phyloP scores from a whole-genome alignment of 2,329 filamentous ascomycete genomes.

The Sporothrix pallida region DNA sequence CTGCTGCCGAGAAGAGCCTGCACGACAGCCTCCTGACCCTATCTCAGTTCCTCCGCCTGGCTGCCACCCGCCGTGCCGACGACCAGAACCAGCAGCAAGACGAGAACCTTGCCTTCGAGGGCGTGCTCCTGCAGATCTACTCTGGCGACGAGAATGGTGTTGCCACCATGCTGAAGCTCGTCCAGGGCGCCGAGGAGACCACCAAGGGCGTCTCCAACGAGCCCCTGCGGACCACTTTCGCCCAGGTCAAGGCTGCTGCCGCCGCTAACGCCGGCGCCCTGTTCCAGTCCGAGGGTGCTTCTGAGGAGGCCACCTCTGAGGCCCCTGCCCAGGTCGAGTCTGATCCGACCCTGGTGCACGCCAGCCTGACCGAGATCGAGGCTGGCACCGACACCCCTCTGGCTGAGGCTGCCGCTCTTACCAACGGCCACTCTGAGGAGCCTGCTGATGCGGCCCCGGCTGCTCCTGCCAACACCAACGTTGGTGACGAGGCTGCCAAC shows the following conservation, averaged over 20 bases:
- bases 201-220: constrained; percentile 70
- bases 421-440: constrained; percentile 33
- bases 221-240: constrained; percentile 69
- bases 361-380: constrained; percentile 71
- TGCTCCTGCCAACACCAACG: constrained; percentile 53
- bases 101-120: constrained; percentile 81
- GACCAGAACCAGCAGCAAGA: constrained; percentile 68
- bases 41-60: constrained; percentile 80
- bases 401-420: constrained; percentile 1
- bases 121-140: constrained; percentile 78
- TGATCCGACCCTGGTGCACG: constrained; percentile 71
- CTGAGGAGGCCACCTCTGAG: constrained; percentile 43
- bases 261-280: constrained; percentile 57
- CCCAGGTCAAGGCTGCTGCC: constrained; percentile 62
- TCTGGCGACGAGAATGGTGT: constrained; percentile 77
- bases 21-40: constrained; percentile 71
- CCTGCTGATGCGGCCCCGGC: constrained; percentile 30
- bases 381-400: constrained; percentile 40
- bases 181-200: constrained; percentile 71
- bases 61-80: constrained; percentile 75
- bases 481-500: constrained; percentile 61
- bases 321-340: constrained; percentile 50
- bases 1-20: constrained; percentile 61
- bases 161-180: constrained; percentile 75
- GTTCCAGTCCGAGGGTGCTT: constrained; percentile 44